Evolutionary conservation across 139 green algal genomes (phyloP), one percentile per base, ranked within the genome.

Genomic region (Tetradesmus lagerheimii): DNA sequence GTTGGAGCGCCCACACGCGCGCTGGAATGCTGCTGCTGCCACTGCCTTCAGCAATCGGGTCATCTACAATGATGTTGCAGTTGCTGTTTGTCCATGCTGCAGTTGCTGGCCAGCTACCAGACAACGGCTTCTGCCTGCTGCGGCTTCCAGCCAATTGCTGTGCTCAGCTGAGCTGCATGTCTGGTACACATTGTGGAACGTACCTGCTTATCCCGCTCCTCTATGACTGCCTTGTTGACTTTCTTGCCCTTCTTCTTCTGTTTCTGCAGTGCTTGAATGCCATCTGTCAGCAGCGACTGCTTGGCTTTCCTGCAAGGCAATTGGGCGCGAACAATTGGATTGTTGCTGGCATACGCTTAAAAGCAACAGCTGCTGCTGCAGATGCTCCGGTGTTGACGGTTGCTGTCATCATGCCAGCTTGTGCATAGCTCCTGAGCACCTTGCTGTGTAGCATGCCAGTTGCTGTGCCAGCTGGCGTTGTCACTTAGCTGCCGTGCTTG

Each of bases 201-300:
- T 35, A 93, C 95, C 93, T 93, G 93, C 16, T 62, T 45, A 37
- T 92, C 66, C 4, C 95, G 90, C 53, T 96, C 93, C 29, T 92
- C 91, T 23, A 96, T 90, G 23, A 96, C 81, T 27, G 92, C 83
- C 82, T 93, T 92, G 20, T 80, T 95, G 34, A 97, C 67, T 27
- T 92, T 93, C 79, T 95, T 97, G 25, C 94, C 95, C 86, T 96
- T 96, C 84, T 95, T 95, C 16, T 94, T 87, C 67, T 92, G 92
- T 79, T 94, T 94, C 37, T 93, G 82, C 37, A 95, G 31, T 4
- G 77, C 82, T 11, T 87, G 45, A 0, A 95, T 80, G 8, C 89
- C 92, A 16, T 93, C 92, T 18, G 90, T 93, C 35, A 95, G 80
- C 89, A 95, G 79, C 37, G 89, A 80, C 43, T 93, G 89, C 84